These are phyloP conservation scores for Petunia axillaris DNA, from an alignment of 257 asterid genomes.

Conservation along the genomic window DNA sequence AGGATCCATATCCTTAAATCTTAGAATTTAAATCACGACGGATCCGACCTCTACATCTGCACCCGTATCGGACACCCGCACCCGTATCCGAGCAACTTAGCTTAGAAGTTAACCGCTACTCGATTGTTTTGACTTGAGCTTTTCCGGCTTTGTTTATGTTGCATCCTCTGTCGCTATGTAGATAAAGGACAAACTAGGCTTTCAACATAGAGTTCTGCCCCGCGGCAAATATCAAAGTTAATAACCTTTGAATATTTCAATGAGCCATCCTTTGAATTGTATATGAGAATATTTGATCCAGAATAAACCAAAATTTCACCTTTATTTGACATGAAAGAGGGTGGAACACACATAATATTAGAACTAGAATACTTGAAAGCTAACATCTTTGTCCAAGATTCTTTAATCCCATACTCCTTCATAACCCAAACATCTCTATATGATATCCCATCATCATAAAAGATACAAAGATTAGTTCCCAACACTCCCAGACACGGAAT, in stretches of 20 bases:
- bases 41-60: no score
- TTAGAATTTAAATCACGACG: no score
- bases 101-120: not conserved
- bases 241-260: constrained; percentile 38
- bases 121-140: not conserved
- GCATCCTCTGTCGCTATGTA: not conserved
- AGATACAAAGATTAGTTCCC: constrained; percentile 42
- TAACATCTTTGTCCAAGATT: constrained; percentile 50
- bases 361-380: constrained; percentile 37
- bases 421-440: constrained; percentile 54
- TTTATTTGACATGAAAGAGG: constrained; percentile 39
- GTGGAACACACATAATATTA: constrained; percentile 20
- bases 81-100: no score
- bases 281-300: constrained; percentile 38
- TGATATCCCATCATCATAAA: constrained; percentile 32
- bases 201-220: constrained; percentile 36
- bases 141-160: not conserved
- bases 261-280: constrained; percentile 35
- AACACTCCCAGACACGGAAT: constrained; percentile 37
- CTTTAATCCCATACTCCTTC: constrained; percentile 41
- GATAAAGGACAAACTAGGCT: constrained; percentile 41
- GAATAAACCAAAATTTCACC: constrained; percentile 45
- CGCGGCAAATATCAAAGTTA: not conserved
- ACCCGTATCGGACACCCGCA: no score
- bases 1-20: no score